These are phyloP conservation scores for Leccinum aurantiacum DNA, from an alignment of 768 basidiomycete species.

Conservation along the genomic window DNA sequence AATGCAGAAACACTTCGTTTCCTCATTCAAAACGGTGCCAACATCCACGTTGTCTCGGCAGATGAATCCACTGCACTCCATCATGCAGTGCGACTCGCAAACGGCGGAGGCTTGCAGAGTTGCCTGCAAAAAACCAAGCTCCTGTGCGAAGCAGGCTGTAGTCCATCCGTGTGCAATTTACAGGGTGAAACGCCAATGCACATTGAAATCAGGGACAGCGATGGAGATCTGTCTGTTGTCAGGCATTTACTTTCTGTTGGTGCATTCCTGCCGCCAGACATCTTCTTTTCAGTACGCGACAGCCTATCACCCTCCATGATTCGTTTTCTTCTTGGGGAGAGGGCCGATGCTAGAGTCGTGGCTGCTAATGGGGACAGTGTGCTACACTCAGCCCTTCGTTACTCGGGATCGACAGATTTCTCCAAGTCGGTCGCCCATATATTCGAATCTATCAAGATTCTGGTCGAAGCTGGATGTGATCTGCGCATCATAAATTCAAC, in stretches of 20 bases:
- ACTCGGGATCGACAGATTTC: fast-evolving
- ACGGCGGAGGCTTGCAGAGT: too few relatives aligned
- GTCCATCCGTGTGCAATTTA: too few relatives aligned
- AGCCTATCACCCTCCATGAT: neutral
- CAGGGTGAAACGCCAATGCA: too few relatives aligned
- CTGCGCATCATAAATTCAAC: neutral
- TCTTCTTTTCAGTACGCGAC: neutral
- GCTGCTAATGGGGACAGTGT: neutral
- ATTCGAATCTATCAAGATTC: neutral
- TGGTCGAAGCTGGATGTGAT: neutral
- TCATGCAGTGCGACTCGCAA: too few relatives aligned
- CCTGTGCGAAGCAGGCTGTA: too few relatives aligned
- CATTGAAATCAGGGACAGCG: neutral
- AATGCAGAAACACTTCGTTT: too few relatives aligned
- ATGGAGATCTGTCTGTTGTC: neutral
- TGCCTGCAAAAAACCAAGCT: too few relatives aligned
- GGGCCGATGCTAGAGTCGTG: neutral
- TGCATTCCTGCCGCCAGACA: neutral
- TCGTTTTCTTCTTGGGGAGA: neutral
- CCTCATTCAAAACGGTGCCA: too few relatives aligned
- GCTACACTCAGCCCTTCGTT: neutral
- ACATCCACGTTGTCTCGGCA: too few relatives aligned
- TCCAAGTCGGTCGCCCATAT: neutral
- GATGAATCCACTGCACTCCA: too few relatives aligned
- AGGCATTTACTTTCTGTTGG: neutral